Percentiles rank a stretch among this genome's conserved stretches.
phyloP scores from a whole-genome alignment of 2,329 filamentous ascomycete species.

The Daldinia sp. region DNA sequence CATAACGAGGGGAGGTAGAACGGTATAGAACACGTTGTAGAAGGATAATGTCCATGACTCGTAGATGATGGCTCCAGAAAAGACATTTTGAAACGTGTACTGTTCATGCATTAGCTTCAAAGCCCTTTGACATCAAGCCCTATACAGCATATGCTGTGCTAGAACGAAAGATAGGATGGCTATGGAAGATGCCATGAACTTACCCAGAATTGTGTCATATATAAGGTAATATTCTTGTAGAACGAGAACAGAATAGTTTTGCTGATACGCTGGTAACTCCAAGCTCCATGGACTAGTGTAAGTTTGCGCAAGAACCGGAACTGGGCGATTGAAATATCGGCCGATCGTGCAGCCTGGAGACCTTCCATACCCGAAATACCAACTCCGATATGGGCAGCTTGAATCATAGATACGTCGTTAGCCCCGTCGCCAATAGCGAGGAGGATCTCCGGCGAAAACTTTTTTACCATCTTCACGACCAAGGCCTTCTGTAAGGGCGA shows the following conservation, averaged over 20 bases:
- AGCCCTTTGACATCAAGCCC: background rate
- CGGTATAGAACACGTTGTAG: conserved; percentile 98
- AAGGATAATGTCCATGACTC: conserved; percentile 99
- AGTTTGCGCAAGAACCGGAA: conserved; percentile 95
- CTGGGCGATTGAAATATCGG: conserved; percentile 94
- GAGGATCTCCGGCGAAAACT: conserved; percentile 87
- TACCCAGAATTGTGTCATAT: conserved; percentile 99
- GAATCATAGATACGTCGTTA: conserved; percentile 99
- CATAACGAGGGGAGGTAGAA: conserved; percentile 89
- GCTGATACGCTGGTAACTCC: conserved; percentile 97
- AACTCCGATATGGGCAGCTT: conserved; percentile 96
- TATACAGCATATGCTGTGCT: background rate
- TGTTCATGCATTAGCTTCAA: conserved; percentile 50
- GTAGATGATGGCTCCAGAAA: conserved; percentile 97
- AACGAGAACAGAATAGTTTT: conserved; percentile 98
- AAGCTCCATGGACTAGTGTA: conserved; percentile 91
- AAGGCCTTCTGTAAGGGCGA: conserved; percentile 96
- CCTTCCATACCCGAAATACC: conserved; percentile 98
- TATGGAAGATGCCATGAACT: conserved; percentile 48
- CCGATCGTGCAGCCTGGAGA: conserved; percentile 93
- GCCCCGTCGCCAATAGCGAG: conserved; percentile 97
- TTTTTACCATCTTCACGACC: conserved; percentile 97
- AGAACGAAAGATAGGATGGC: background rate
- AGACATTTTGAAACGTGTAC: conserved; percentile 98
- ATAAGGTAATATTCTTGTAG: conserved; percentile 98